Evolutionary conservation across 164 flowering plant species (phyloP).

Genomic region (Akebia trifoliata): DNA sequence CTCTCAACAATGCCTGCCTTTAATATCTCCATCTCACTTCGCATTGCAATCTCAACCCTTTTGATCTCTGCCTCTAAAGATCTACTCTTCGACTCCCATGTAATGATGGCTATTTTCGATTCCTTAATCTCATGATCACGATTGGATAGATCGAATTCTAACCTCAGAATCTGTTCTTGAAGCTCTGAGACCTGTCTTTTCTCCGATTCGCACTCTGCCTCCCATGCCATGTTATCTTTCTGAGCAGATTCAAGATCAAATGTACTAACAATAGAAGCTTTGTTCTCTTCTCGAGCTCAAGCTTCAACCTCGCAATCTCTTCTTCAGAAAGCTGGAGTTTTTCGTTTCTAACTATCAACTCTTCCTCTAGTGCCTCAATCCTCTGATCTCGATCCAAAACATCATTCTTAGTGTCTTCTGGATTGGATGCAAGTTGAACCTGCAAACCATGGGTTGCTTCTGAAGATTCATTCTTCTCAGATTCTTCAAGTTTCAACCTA

Average conservation of each 20-base stretch:
- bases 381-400: slow-evolving; percentile 16
- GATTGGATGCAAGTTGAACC: slow-evolving; percentile 33
- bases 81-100: slow-evolving; percentile 32
- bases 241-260: slow-evolving; percentile 12
- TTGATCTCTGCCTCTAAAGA: slow-evolving; percentile 38
- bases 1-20: slow-evolving; percentile 26
- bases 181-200: slow-evolving; percentile 15
- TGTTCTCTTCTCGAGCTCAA: slow-evolving; percentile 39
- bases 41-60: slow-evolving; percentile 22
- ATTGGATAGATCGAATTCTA: slow-evolving; percentile 27
- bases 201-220: slow-evolving; percentile 25
- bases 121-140: slow-evolving; percentile 52
- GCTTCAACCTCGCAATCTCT: slow-evolving; percentile 42
- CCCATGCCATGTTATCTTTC: slow-evolving; percentile 11
- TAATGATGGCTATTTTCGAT: slow-evolving; percentile 38
- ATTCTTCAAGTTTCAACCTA: slow-evolving; percentile 33
- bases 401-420: too few species aligned
- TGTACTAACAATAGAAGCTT: slow-evolving; percentile 12
- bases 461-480: slow-evolving; percentile 20
- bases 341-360: slow-evolving; percentile 32
- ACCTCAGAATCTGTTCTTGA: slow-evolving; percentile 18
- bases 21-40: slow-evolving; percentile 24
- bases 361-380: slow-evolving; percentile 38
- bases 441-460: slow-evolving; percentile 24
- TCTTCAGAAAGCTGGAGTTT: slow-evolving; percentile 39